Percentiles rank a stretch among this genome's conserved stretches.
Evolutionary conservation across 106 monocot species (phyloP).

Genomic region (Phalaenopsis aphrodite): DNA sequence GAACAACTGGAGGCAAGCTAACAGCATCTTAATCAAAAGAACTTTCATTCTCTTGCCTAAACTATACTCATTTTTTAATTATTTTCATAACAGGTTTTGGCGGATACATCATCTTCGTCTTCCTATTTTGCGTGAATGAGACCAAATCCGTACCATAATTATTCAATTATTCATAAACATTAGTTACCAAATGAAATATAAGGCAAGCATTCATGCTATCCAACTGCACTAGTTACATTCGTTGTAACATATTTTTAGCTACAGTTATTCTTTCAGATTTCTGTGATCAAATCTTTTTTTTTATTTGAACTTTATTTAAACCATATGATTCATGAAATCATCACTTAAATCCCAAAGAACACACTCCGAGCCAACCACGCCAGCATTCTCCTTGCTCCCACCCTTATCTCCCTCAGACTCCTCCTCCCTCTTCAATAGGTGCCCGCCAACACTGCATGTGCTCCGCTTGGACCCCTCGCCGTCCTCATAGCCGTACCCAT

Average conservation of each 20-base stretch:
- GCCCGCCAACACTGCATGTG: slow-evolving; percentile 20
- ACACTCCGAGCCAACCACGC: slow-evolving; percentile 43
- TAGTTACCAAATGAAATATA: neutral
- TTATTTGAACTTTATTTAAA: slow-evolving; percentile 14
- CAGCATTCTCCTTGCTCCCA: slow-evolving; percentile 14
- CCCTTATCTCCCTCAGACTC: slow-evolving; percentile 21
- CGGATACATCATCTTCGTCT: slow-evolving; percentile 83
- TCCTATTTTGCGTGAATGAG: slow-evolving; percentile 78
- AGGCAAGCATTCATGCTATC: slow-evolving; percentile 1
- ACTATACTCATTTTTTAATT: neutral
- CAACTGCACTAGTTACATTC: neutral
- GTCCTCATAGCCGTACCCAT: slow-evolving; percentile 17
- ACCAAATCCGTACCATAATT: neutral
- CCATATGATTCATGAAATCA: slow-evolving; percentile 57
- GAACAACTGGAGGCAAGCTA: slow-evolving; percentile 90
- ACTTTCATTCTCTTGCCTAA: neutral
- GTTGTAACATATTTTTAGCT: neutral
- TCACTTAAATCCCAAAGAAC: slow-evolving; percentile 86
- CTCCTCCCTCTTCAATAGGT: slow-evolving; percentile 11
- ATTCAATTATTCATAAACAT: neutral
- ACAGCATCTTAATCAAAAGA: neutral
- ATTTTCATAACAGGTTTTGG: slow-evolving; percentile 54
- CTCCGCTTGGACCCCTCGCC: slow-evolving; percentile 39
- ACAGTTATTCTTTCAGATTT: neutral
- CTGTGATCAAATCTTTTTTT: neutral